A percentile compares a stretch with the other conserved stretches of the same genome.
Conservation (phyloP, 441 rosid genomes). For the Syzygium syzygioides region DNA sequence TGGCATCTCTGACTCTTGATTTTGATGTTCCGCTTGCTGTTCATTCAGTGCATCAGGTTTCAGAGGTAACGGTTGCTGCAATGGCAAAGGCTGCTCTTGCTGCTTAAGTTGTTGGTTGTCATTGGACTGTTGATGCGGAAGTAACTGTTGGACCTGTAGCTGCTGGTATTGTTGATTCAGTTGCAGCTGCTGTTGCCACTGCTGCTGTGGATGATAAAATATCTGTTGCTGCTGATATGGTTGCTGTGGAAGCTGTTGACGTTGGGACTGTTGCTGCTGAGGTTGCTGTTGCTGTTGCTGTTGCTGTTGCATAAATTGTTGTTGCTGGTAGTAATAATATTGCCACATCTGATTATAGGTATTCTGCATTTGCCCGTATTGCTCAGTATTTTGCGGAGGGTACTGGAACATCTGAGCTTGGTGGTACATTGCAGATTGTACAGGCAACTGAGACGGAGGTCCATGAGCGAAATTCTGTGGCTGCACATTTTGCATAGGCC, state of each 20-base stretch:
- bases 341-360: conserved; percentile 75
- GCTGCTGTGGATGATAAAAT: conserved; percentile 25
- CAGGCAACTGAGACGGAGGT: conserved; percentile 23
- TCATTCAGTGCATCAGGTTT: neutral
- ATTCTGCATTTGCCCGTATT: conserved; percentile 35
- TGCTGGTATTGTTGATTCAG: conserved; percentile 31
- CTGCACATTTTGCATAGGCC: conserved; percentile 29
- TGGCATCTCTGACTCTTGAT: neutral
- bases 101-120: neutral
- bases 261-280: conserved; percentile 16
- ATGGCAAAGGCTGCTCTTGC: neutral
- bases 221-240: conserved; percentile 20
- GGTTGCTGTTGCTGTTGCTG: conserved; percentile 36
- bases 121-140: neutral
- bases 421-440: conserved; percentile 28
- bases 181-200: conserved; percentile 17
- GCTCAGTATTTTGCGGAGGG: conserved; percentile 39
- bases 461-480: conserved; percentile 28
- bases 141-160: conserved; percentile 20
- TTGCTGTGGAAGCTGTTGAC: conserved; percentile 1
- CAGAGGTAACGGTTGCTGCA: neutral
- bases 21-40: neutral
- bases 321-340: conserved; percentile 54
- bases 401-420: conserved; percentile 41
- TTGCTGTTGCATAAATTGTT: conserved; percentile 42